phyloP scores from a whole-genome alignment of 805 yeast genomes.

The Isabelozyma pseudorhagii region DNA sequence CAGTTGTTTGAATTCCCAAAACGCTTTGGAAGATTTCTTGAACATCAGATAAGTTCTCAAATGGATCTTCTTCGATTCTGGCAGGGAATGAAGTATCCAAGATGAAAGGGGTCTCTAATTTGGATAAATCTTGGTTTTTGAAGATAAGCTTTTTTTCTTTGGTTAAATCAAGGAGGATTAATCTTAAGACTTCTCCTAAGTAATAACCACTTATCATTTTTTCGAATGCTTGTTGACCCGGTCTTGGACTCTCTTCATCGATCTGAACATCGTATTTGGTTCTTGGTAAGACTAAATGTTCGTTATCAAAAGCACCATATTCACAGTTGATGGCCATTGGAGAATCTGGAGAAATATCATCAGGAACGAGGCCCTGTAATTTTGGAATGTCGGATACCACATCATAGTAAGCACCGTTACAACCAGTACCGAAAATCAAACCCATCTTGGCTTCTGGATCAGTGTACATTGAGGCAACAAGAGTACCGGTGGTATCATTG shows the following conservation, averaged over 20 bases:
- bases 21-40: slow-evolving; percentile 58
- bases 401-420: slow-evolving; percentile 96
- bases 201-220: slow-evolving; percentile 98
- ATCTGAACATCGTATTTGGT: slow-evolving; percentile 80
- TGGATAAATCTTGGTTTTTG: slow-evolving; percentile 61
- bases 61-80: slow-evolving; percentile 82
- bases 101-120: slow-evolving; percentile 60
- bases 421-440: slow-evolving; percentile 94
- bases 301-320: slow-evolving; percentile 96
- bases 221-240: slow-evolving; percentile 93
- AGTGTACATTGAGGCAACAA: slow-evolving; percentile 91
- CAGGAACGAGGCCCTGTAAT: slow-evolving; percentile 64
- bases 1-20: slow-evolving; percentile 64
- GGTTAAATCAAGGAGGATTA: slow-evolving; percentile 70
- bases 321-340: slow-evolving; percentile 98
- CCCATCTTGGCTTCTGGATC: slow-evolving; percentile 92
- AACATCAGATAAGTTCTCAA: slow-evolving; percentile 76
- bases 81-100: slow-evolving; percentile 92
- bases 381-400: slow-evolving; percentile 70
- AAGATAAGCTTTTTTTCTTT: slow-evolving; percentile 61
- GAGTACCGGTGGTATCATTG: slow-evolving; percentile 96
- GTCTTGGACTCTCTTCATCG: slow-evolving; percentile 88
- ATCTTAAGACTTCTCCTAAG: slow-evolving; percentile 86
- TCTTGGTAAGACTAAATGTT: slow-evolving; percentile 79
- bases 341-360: slow-evolving; percentile 59